These are phyloP conservation scores for Heliophila coronopifolia DNA, from an alignment of 441 rosid species.

Conservation along the genomic window DNA sequence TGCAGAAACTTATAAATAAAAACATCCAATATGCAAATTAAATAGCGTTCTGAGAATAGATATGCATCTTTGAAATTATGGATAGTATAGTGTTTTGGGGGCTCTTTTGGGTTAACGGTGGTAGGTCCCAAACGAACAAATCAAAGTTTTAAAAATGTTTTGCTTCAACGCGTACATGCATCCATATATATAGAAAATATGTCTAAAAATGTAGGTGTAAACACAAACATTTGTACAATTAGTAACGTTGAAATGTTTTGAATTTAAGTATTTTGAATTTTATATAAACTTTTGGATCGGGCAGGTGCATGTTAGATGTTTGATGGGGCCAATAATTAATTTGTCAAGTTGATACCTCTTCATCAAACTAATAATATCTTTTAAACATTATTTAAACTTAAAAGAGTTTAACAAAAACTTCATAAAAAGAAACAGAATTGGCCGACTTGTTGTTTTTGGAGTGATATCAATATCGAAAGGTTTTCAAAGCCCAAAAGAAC, in stretches of 20 bases:
- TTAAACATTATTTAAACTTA: background rate
- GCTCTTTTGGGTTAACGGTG: no score
- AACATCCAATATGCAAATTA: background rate
- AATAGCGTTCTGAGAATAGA: no score
- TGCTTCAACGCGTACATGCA: constrained; percentile 16
- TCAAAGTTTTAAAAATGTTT: constrained; percentile 14
- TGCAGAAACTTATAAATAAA: background rate
- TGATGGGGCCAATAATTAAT: constrained; percentile 24
- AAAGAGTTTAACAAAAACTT: background rate
- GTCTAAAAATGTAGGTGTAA: constrained; percentile 26
- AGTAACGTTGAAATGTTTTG: constrained; percentile 11
- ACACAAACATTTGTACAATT: constrained; percentile 25
- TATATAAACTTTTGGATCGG: constrained; percentile 16
- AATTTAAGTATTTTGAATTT: background rate
- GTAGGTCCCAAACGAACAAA: constrained; percentile 11
- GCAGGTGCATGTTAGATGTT: constrained; percentile 34
- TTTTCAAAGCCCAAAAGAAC: no score
- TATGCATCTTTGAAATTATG: background rate
- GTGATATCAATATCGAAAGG: no score
- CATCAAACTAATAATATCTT: background rate
- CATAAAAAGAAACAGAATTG: no score
- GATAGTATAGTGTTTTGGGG: no score
- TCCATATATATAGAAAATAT: constrained; percentile 11
- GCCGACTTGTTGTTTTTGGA: no score
- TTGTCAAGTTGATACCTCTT: constrained; percentile 24